These are phyloP conservation scores for Gamsiella multidivaricata DNA, from an alignment of 192 early-diverging fungal genomes.

Conservation along the genomic window DNA sequence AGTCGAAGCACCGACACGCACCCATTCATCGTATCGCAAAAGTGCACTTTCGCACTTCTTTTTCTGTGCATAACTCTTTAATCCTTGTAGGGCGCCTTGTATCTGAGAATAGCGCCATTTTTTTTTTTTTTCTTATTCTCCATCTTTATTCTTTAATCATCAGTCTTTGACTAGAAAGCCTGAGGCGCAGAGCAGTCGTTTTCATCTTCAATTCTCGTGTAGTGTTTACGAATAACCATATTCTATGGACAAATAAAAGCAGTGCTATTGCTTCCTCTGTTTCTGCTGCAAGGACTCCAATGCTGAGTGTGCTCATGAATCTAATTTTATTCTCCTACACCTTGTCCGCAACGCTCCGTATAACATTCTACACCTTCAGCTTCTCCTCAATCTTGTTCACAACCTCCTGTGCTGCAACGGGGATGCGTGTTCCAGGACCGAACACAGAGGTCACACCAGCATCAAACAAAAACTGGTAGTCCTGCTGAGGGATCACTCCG, in stretches of 20 bases:
- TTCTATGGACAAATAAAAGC: not conserved
- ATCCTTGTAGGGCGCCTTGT: not conserved
- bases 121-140: not conserved
- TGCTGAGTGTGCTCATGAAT: not conserved
- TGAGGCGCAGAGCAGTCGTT: no score
- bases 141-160: not conserved
- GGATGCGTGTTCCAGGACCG: slow-evolving; percentile 91
- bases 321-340: not conserved
- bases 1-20: not conserved
- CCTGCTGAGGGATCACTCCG: slow-evolving; percentile 90
- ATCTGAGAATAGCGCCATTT: not conserved
- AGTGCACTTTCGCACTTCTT: not conserved
- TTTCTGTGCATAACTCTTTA: not conserved
- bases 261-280: not conserved
- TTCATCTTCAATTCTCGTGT: not conserved
- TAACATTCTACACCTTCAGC: slow-evolving; percentile 20
- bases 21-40: not conserved
- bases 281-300: not conserved
- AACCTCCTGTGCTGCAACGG: slow-evolving; percentile 84
- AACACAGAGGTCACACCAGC: slow-evolving; percentile 86
- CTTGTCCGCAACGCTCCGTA: not conserved
- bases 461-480: slow-evolving; percentile 85
- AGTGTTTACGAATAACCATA: not conserved
- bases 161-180: no score
- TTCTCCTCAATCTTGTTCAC: slow-evolving; percentile 74